Conservation (phyloP, 2,329 filamentous ascomycete species). For the Onygenales sp. region DNA sequence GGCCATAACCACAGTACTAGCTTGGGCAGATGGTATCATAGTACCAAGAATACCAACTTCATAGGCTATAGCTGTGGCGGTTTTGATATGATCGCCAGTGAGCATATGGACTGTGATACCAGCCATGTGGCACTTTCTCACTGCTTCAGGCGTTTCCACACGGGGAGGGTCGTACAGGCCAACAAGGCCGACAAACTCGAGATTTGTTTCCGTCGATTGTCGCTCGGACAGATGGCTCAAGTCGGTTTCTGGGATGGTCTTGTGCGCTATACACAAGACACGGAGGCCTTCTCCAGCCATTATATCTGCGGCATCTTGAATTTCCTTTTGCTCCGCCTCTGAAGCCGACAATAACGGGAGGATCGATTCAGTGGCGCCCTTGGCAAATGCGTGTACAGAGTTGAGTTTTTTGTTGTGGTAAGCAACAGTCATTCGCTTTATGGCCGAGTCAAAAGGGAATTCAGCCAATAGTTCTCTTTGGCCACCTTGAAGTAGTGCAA, state of each 20-base stretch:
- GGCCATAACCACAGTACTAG: slow-evolving; percentile 56
- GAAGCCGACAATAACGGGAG: slow-evolving; percentile 49
- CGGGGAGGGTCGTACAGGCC: slow-evolving; percentile 77
- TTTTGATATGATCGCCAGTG: slow-evolving; percentile 66
- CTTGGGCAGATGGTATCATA: slow-evolving; percentile 43
- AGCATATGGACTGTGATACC: slow-evolving; percentile 70
- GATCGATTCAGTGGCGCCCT: slow-evolving; percentile 55
- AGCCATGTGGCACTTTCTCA: slow-evolving; percentile 56
- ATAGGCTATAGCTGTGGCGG: slow-evolving; percentile 63
- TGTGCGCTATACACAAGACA: slow-evolving; percentile 38
- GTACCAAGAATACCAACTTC: slow-evolving; percentile 60
- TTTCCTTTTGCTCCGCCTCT: slow-evolving; percentile 41
- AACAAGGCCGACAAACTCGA: slow-evolving; percentile 64
- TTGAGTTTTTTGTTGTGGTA: slow-evolving; percentile 27
- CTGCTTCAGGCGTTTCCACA: slow-evolving; percentile 60
- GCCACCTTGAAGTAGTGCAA: slow-evolving; percentile 35
- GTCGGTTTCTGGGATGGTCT: slow-evolving; percentile 23
- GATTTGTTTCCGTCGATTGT: slow-evolving; percentile 48
- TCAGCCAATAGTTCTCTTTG: slow-evolving; percentile 47
- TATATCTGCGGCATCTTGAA: slow-evolving; percentile 53
- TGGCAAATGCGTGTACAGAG: slow-evolving; percentile 12
- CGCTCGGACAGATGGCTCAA: slow-evolving; percentile 44
- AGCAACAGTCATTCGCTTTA: slow-evolving; percentile 62
- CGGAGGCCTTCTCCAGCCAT: slow-evolving; percentile 53
- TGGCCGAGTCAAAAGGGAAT: slow-evolving; percentile 58